phyloP scores from a whole-genome alignment of 768 basidiomycete species.

The Boletus speciosus region DNA sequence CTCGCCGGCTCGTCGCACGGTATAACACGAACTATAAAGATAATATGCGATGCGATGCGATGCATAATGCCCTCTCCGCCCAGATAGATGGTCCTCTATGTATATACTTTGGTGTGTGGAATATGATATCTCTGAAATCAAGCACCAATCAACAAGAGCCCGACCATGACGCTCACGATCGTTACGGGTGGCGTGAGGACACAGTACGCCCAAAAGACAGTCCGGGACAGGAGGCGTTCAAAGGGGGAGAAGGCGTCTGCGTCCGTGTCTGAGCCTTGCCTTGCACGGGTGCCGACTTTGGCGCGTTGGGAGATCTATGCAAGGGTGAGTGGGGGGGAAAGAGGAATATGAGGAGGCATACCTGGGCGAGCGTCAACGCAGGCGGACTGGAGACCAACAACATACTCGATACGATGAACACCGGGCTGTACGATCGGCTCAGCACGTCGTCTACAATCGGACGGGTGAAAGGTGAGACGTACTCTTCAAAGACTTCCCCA shows the following conservation, averaged over 20 bases:
- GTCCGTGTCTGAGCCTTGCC: neutral
- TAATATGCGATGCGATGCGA: no score
- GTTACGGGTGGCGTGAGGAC: constrained; percentile 84
- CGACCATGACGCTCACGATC: constrained; percentile 71
- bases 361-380: constrained; percentile 66
- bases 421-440: constrained; percentile 49
- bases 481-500: constrained; percentile 67
- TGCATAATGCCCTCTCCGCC: no score
- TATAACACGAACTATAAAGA: no score
- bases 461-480: constrained; percentile 21
- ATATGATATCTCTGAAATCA: neutral
- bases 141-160: constrained; percentile 56
- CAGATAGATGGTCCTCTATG: no score
- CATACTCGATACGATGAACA: constrained; percentile 83
- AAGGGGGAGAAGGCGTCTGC: constrained; percentile 40
- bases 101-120: neutral
- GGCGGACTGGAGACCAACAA: constrained; percentile 82
- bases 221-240: constrained; percentile 85
- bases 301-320: constrained; percentile 23
- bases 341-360: constrained; percentile 13
- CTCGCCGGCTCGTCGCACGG: no score
- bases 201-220: constrained; percentile 93
- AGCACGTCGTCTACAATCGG: neutral
- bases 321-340: no score
- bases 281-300: neutral